Conservation (phyloP, 1,284 basidiomycete genomes). For the Boletus chippewaensis region DNA sequence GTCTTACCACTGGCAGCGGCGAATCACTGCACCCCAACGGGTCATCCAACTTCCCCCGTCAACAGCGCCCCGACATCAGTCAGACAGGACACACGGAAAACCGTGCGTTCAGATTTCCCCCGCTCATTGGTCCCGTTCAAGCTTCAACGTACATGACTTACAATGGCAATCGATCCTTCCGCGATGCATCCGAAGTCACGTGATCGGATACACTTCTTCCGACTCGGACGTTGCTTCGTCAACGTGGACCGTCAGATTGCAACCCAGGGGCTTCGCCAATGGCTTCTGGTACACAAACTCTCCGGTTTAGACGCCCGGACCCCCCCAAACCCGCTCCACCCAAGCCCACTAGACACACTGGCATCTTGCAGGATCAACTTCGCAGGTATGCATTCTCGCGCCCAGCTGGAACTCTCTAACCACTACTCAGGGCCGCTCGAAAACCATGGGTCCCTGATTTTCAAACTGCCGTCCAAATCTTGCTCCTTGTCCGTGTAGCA, state of each 20-base stretch:
- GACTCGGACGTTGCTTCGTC: background rate
- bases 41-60: slow-evolving; percentile 16
- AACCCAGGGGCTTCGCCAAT: slow-evolving; percentile 11
- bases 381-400: slow-evolving; percentile 44
- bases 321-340: slow-evolving; percentile 31
- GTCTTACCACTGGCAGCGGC: slow-evolving; percentile 20
- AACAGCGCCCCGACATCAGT: background rate
- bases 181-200: slow-evolving; percentile 15
- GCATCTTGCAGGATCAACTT: slow-evolving; percentile 71
- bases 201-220: slow-evolving; percentile 4
- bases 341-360: slow-evolving; percentile 44
- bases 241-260: slow-evolving; percentile 1
- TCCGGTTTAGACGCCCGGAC: slow-evolving; percentile 53
- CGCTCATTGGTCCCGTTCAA: background rate
- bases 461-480: slow-evolving; percentile 74
- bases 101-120: background rate
- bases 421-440: slow-evolving; percentile 46
- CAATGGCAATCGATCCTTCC: background rate
- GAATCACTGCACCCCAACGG: slow-evolving; percentile 23
- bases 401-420: slow-evolving; percentile 9
- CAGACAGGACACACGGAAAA: background rate
- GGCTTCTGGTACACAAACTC: slow-evolving; percentile 40
- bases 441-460: slow-evolving; percentile 82
- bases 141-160: background rate
- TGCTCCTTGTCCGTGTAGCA: slow-evolving; percentile 78